Base-by-base conservation (phyloP, 768 basidiomycete genomes). In the Kwoniella bestiolae region DNA sequence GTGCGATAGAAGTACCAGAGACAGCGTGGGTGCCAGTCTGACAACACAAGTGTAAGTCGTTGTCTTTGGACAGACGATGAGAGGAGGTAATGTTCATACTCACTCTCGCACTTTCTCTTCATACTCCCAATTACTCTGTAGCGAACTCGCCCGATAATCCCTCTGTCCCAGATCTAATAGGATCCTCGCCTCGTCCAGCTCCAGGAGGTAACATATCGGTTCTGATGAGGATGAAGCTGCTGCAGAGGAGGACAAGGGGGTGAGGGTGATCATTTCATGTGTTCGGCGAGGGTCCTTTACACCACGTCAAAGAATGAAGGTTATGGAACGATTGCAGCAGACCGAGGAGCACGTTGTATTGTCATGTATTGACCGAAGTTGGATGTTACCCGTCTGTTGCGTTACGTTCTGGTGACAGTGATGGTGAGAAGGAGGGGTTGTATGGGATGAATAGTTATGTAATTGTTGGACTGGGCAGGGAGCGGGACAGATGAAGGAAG, bases 1-100 rank as follows among this genome's bases (percentile, higher is more conserved):
- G 82, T 97, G 94, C 0, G 95, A 96, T 52, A 98, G 86, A 23
- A 99, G 86, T 29, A 98, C 92, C 50, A 99, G 87, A 79, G 93
- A 91, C 63, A 98, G 83, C 5, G 87, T 85, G 2, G 94, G 89
- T 0, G 94, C 89, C 71, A 85, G 83, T 78, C 93, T 93, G 80
- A n/a, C 32, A 23, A 31, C 9, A 23, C 21, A 34, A 28, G 31
- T 18, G 18, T 16, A 23, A n/a, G 41, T 41, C n/a, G 21, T 45
- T 34, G 25, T 18, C 25, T 32, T 21, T 25, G n/a, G 4, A n/a
- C 32, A 21, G 16, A 7, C 7, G 7, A 8, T 26, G 11, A 12
- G 21, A 44, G 38, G 7, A 0, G 12, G 34, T 12, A 1, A 25
- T 29, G 50, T n/a, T 8, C 16, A 3, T 5, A 73, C 78, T 70